These are phyloP conservation scores for Xerocomellus dryophilus DNA, from an alignment of 768 basidiomycete genomes.

Conservation along the genomic window DNA sequence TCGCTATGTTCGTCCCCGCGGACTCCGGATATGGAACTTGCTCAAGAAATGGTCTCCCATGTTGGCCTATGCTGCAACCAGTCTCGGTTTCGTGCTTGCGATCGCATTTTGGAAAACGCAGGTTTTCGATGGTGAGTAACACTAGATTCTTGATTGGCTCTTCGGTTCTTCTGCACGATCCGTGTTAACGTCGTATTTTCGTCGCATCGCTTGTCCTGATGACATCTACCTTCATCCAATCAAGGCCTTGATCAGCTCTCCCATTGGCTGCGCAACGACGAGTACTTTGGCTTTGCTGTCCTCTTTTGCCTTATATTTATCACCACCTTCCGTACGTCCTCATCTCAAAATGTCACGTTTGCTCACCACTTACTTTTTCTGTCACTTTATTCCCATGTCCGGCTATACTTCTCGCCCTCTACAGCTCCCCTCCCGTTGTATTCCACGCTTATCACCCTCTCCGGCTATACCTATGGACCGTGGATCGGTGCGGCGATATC, in stretches of 20 bases:
- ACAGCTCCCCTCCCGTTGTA: slow-evolving; percentile 88
- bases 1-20: slow-evolving; percentile 44
- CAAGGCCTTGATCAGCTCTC: slow-evolving; percentile 81
- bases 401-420: slow-evolving; percentile 6
- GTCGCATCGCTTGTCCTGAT: not conserved
- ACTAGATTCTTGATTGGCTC: not conserved
- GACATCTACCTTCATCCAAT: not conserved
- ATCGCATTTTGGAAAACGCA: slow-evolving; percentile 81
- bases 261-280: slow-evolving; percentile 69
- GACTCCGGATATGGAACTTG: slow-evolving; percentile 54
- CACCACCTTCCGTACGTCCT: slow-evolving; percentile 77
- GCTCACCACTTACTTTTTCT: slow-evolving; percentile 8
- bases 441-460: slow-evolving; percentile 88
- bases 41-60: slow-evolving; percentile 76
- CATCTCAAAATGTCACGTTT: slow-evolving; percentile 1
- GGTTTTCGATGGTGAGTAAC: slow-evolving; percentile 70
- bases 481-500: slow-evolving; percentile 84
- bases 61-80: slow-evolving; percentile 73
- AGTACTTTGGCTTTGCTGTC: slow-evolving; percentile 69
- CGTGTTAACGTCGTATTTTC: slow-evolving; percentile 1
- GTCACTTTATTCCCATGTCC: slow-evolving; percentile 8
- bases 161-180: not conserved
- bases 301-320: slow-evolving; percentile 82
- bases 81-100: slow-evolving; percentile 72
- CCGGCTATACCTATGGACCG: slow-evolving; percentile 87